Conservation (phyloP, 805 yeast genomes). For the Saccharomycopsis babjevae region DNA sequence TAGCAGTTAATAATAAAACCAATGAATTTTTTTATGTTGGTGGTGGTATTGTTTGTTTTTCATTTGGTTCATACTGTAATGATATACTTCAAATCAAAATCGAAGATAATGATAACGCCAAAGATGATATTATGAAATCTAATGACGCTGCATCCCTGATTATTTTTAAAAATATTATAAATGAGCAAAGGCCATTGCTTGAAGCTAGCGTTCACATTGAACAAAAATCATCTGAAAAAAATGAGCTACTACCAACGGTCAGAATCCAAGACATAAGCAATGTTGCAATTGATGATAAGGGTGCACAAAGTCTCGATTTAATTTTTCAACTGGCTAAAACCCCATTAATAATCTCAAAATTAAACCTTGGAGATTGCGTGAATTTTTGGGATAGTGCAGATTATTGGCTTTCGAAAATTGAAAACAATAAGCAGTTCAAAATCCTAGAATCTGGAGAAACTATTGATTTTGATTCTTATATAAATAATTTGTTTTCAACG, state of each 20-base stretch:
- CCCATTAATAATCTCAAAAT: constrained; percentile 23
- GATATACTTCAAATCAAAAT: constrained; percentile 4
- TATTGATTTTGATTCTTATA: constrained; percentile 23
- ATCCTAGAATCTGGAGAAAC: constrained; percentile 22
- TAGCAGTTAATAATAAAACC: constrained; percentile 15
- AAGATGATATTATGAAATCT: background rate
- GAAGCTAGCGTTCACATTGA: background rate
- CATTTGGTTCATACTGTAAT: constrained; percentile 59
- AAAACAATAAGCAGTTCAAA: constrained; percentile 21
- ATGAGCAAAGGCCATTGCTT: background rate
- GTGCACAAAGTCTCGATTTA: background rate
- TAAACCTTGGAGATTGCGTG: constrained; percentile 23
- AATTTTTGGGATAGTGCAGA: constrained; percentile 23
- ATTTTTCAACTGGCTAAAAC: constrained; percentile 1
- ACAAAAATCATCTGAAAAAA: background rate
- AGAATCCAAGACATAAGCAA: background rate
- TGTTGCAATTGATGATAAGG: background rate
- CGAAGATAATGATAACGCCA: background rate
- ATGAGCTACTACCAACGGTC: background rate
- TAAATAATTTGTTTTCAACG: constrained; percentile 19
- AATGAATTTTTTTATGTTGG: constrained; percentile 27
- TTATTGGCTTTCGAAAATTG: constrained; percentile 24
- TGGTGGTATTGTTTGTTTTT: constrained; percentile 78
- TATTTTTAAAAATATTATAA: background rate
- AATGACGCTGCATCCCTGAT: background rate